These are phyloP conservation scores for Didymosphaeria variabile DNA, from an alignment of 2,329 filamentous ascomycete species.

Conservation along the genomic window DNA sequence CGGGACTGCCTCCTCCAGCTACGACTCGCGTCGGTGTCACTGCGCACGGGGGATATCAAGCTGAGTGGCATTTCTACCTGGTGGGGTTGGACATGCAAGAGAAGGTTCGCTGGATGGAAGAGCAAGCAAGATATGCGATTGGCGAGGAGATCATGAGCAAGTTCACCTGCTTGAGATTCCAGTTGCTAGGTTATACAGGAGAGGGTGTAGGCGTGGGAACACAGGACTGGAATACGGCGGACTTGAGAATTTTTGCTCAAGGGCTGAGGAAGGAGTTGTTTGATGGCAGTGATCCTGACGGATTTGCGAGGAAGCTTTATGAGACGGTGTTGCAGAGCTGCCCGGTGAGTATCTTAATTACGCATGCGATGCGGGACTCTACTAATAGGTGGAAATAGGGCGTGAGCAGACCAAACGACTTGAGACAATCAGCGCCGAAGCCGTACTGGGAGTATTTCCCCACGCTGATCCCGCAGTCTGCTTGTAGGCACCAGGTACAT, in stretches of 20 bases:
- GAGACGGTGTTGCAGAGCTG: constrained; percentile 29
- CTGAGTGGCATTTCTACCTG: constrained; percentile 53
- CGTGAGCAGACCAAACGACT: constrained; percentile 26
- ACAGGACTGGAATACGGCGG: constrained; percentile 41
- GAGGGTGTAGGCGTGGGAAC: constrained; percentile 28
- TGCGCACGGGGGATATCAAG: constrained; percentile 43
- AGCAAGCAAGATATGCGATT: constrained; percentile 28
- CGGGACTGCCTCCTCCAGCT: constrained; percentile 41
- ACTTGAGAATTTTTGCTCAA: constrained; percentile 36
- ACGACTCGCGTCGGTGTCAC: constrained; percentile 46
- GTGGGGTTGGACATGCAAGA: constrained; percentile 57
- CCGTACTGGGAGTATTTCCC: constrained; percentile 32
- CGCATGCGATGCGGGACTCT: background rate
- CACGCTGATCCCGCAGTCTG: constrained; percentile 27
- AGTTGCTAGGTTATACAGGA: constrained; percentile 30
- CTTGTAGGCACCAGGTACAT: constrained; percentile 25
- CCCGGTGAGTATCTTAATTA: constrained; percentile 19
- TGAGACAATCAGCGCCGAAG: constrained; percentile 25
- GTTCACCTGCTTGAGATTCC: constrained; percentile 37
- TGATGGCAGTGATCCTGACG: constrained; percentile 20
- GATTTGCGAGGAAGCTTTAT: constrained; percentile 25
- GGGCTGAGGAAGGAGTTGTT: constrained; percentile 23
- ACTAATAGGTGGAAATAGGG: constrained; percentile 11
- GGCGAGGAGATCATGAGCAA: constrained; percentile 30
- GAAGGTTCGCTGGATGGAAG: constrained; percentile 45